Evolutionary conservation across 768 basidiomycete species (phyloP), one percentile per base, ranked within the genome.

Genomic region (Infundibulicybe gibba): DNA sequence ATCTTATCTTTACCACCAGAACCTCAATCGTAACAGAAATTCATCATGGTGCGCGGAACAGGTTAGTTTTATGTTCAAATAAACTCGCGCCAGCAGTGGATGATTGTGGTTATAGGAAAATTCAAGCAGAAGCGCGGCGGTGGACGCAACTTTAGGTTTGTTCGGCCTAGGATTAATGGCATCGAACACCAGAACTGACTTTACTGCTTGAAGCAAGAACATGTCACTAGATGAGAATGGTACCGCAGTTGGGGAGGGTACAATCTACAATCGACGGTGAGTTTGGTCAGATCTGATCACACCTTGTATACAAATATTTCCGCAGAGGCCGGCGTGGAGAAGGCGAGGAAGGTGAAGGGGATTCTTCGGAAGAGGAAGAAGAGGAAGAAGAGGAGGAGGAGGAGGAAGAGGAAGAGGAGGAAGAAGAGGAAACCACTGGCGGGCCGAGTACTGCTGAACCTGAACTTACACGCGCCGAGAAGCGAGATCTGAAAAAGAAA

Each of bases 71-170:
- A 34, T 20, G 14, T 14, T 41, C 34, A 43, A 12, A 32, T 37
- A 21, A 17, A 31, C 34, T 17, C 6, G 20, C 43, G 30, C 32
- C 12, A 8, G 12, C 46, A 45, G 16, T 43, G 39, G 25, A 8
- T 25, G 25, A 25, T 19, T 17, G 19, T 32, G 43, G 34, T 38
- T 17, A 5, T 54, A 83, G 89, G 90, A 51, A 90, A 86, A 66
- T 90, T 79, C 71, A 93, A 93, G 76, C 74, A 81, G 54, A 88
- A 85, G 61, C 88, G 92, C 43, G 92, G 92, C 54, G 92, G 92
- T 32, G 92, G 92, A 43, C 80, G 92, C 50, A 83, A 71, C 61
- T 94, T 94, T 66, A 89, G 89, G 81, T 86, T 58, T 43, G 61
- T 45, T 11, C 25, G 39, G 39, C 31, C 25, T 42, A 48, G 11